Evolutionary conservation across 106 monocot species (phyloP), one percentile per base, ranked within the genome.

Genomic region (Gastrodia elata): DNA sequence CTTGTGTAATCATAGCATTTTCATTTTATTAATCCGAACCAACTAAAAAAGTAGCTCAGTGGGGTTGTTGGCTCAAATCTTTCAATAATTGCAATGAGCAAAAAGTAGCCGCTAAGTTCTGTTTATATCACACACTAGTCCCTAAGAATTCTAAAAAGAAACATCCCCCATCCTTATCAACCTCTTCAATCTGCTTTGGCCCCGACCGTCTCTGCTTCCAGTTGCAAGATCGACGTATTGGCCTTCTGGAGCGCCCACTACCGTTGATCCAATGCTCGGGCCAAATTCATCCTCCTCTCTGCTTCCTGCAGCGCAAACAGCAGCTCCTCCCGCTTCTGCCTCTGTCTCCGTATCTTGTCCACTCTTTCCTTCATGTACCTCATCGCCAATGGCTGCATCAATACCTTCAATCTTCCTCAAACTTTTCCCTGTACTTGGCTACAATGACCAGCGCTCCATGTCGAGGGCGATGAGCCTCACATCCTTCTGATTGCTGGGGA

Each of bases 101-200:
- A n/a, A n/a, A n/a, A n/a, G n/a, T n/a, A n/a, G n/a, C n/a, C n/a
- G n/a, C n/a, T n/a, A n/a, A n/a, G n/a, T n/a, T n/a, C n/a, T n/a
- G n/a, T n/a, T n/a, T n/a, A n/a, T n/a, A n/a, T n/a, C n/a, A n/a
- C n/a, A n/a, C n/a, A n/a, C n/a, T n/a, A n/a, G n/a, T n/a, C n/a
- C n/a, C n/a, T n/a, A n/a, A n/a, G n/a, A n/a, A n/a, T n/a, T n/a
- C n/a, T n/a, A n/a, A n/a, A n/a, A n/a, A n/a, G n/a, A n/a, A n/a
- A n/a, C n/a, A n/a, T n/a, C 83, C 0, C 82, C 83, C 2, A 92
- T 82, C 57, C 92, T 84, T 2, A 96, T 87, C 34, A 96, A 69
- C 64, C 90, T 85, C 39, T 92, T 82, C 81, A 92, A 92, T 18
- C 92, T 92, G 34, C 92, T 96, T 56, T 96, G 92, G n/a, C 96